These are phyloP conservation scores for Colletotrichum lupini DNA, from an alignment of 2,329 filamentous ascomycete genomes.

Conservation along the genomic window DNA sequence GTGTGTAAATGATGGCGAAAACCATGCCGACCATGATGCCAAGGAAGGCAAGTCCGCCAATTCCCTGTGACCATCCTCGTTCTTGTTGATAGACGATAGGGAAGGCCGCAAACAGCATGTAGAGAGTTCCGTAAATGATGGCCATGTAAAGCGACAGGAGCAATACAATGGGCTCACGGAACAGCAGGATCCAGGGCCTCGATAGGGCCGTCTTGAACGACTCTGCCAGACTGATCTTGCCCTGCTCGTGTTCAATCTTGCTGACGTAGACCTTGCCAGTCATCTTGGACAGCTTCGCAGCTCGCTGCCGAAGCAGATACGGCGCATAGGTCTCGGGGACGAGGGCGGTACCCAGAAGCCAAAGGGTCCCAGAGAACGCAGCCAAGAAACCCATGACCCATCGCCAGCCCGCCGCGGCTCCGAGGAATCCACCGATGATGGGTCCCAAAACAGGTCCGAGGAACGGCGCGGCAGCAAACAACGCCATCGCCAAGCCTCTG, in stretches of 20 bases:
- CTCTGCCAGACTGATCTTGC: conserved; percentile 47
- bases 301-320: conserved; percentile 37
- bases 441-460: conserved; percentile 73
- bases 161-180: conserved; percentile 76
- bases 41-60: conserved; percentile 73
- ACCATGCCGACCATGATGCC: conserved; percentile 77
- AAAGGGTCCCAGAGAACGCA: conserved; percentile 57
- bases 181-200: conserved; percentile 76
- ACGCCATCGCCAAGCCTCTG: conserved; percentile 66
- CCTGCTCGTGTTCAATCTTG: conserved; percentile 60
- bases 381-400: conserved; percentile 76
- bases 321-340: conserved; percentile 45
- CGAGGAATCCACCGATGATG: conserved; percentile 74
- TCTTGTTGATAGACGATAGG: conserved; percentile 73
- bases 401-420: conserved; percentile 72
- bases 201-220: conserved; percentile 54
- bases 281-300: conserved; percentile 37
- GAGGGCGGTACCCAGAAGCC: conserved; percentile 58
- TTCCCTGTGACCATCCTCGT: conserved; percentile 68
- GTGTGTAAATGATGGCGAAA: conserved; percentile 60
- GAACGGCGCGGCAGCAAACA: conserved; percentile 75
- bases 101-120: conserved; percentile 70
- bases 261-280: conserved; percentile 40
- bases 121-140: conserved; percentile 67
- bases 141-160: conserved; percentile 74